Conservation (phyloP, 768 basidiomycete species). For the Russula dissimulans region DNA sequence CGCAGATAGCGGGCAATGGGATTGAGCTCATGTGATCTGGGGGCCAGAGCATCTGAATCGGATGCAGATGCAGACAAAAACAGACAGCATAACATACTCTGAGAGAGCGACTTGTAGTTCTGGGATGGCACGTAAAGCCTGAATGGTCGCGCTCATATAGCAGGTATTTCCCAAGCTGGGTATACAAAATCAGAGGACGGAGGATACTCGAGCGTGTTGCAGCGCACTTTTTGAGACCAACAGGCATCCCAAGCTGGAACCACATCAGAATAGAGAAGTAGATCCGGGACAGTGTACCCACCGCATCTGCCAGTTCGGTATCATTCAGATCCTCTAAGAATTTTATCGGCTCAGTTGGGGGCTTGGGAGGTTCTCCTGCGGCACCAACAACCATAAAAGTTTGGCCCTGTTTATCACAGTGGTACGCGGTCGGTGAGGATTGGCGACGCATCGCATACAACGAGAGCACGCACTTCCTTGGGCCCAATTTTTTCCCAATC, state of each 20-base stretch:
- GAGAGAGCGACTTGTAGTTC: constrained; percentile 71
- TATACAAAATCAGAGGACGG: constrained; percentile 24
- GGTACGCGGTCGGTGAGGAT: not conserved
- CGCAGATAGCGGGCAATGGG: constrained; percentile 44
- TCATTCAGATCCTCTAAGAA: constrained; percentile 95
- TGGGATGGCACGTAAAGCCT: constrained; percentile 88
- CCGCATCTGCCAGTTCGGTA: constrained; percentile 66
- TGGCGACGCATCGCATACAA: not conserved
- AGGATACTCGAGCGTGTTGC: not conserved
- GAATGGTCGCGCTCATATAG: constrained; percentile 94
- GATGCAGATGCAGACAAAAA: not conserved
- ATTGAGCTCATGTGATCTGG: constrained; percentile 14
- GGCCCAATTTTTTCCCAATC: constrained; percentile 77
- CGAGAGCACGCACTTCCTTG: constrained; percentile 50
- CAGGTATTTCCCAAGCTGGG: constrained; percentile 81
- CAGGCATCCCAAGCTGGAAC: constrained; percentile 57
- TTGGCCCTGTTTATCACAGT: constrained; percentile 52
- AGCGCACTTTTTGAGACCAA: constrained; percentile 64
- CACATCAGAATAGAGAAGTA: not conserved
- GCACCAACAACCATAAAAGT: constrained; percentile 91
- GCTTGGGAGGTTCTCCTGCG: constrained; percentile 84
- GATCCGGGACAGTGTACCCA: constrained; percentile 29
- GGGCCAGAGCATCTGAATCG: not conserved
- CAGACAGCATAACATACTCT: constrained; percentile 34
- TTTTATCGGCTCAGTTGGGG: constrained; percentile 66